These are phyloP conservation scores for Blastobotrys petasosporus DNA, from an alignment of 1,139 yeast genomes.

Conservation along the genomic window DNA sequence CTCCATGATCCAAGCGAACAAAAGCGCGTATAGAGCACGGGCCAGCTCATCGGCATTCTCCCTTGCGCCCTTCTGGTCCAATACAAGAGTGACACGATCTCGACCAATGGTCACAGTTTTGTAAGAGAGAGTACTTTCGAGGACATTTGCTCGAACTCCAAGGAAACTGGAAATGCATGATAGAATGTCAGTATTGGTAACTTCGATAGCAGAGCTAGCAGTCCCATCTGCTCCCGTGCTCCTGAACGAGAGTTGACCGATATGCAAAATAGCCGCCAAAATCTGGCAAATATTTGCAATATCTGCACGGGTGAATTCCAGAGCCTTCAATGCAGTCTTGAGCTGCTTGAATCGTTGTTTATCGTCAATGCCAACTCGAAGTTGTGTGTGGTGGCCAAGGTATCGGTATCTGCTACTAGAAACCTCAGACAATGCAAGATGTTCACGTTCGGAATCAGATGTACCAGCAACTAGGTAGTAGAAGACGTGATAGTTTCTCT, in stretches of 20 bases:
- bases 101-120: constrained; percentile 36
- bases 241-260: constrained; percentile 38
- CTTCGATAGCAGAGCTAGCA: constrained; percentile 36
- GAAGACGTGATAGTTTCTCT: constrained; percentile 39
- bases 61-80: constrained; percentile 39
- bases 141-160: constrained; percentile 37
- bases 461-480: constrained; percentile 38
- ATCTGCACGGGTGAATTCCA: constrained; percentile 38
- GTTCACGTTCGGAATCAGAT: constrained; percentile 35
- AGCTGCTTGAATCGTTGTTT: constrained; percentile 34
- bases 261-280: constrained; percentile 40
- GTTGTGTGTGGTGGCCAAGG: constrained; percentile 39
- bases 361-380: constrained; percentile 37
- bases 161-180: constrained; percentile 36
- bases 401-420: constrained; percentile 33
- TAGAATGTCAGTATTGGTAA: constrained; percentile 34
- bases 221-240: constrained; percentile 33
- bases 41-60: constrained; percentile 41
- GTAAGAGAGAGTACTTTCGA: constrained; percentile 36
- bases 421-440: constrained; percentile 32
- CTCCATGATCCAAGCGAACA: constrained; percentile 39
- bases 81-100: constrained; percentile 39
- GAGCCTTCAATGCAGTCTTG: constrained; percentile 33
- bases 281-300: constrained; percentile 41
- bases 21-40: constrained; percentile 37